Conservation (phyloP, 2,329 filamentous ascomycete species). For the Talaromyces sp. region DNA sequence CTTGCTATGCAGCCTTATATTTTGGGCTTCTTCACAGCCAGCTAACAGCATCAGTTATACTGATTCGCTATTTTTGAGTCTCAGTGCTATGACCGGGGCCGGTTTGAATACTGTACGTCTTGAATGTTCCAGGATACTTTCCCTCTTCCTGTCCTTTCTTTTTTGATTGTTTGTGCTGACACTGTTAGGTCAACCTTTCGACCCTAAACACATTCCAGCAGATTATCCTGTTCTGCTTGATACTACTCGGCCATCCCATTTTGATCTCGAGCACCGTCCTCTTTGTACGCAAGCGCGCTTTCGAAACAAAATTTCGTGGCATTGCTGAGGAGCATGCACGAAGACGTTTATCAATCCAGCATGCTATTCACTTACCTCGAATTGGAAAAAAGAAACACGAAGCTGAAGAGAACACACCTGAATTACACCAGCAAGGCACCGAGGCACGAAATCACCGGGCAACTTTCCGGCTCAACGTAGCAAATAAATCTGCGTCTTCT, state of each 20-base stretch:
- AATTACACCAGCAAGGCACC: neutral
- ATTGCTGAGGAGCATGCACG: constrained; percentile 39
- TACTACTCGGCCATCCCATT: constrained; percentile 62
- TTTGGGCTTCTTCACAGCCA: constrained; percentile 52
- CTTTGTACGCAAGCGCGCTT: constrained; percentile 55
- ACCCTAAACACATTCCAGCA: constrained; percentile 65
- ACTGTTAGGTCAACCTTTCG: constrained; percentile 43
- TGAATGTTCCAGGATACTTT: neutral
- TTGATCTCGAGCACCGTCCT: constrained; percentile 63
- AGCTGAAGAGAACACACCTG: neutral
- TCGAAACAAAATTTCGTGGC: constrained; percentile 56
- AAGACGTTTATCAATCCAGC: constrained; percentile 7
- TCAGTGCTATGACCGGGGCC: constrained; percentile 62
- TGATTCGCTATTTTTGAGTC: constrained; percentile 62
- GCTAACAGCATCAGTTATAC: constrained; percentile 52
- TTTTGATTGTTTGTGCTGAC: neutral
- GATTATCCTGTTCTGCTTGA: constrained; percentile 58
- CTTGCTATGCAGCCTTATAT: constrained; percentile 54
- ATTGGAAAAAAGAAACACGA: neutral
- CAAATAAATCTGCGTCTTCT: neutral
- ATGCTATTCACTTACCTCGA: neutral
- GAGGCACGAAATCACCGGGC: neutral
- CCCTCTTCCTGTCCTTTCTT: constrained; percentile 19
- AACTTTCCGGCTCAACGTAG: neutral
- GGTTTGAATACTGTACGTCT: constrained; percentile 57